Conservation (phyloP, 345 rosid genomes). For the Aquilaria malaccensis region DNA sequence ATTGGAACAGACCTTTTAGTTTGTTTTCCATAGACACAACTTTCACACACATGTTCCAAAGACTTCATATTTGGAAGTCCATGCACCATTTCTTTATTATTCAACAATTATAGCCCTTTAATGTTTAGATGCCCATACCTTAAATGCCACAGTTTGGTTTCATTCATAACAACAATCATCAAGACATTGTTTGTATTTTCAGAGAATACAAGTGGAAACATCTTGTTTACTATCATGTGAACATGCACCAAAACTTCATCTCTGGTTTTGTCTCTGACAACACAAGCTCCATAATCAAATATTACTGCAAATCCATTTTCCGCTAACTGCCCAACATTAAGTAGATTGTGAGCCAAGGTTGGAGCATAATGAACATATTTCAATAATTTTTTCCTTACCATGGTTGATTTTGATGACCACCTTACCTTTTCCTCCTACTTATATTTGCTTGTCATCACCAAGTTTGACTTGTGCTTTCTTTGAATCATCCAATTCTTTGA, state of each 20-base stretch:
- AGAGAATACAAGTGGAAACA: not conserved
- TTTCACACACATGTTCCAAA: not conserved
- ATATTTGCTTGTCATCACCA: not conserved
- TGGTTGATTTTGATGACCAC: not conserved
- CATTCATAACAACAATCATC: no score
- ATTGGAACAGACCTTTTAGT: not conserved
- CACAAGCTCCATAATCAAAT: not conserved
- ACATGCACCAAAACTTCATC: not conserved
- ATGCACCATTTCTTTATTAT: not conserved
- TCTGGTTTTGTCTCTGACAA: not conserved
- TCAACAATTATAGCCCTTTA: not conserved
- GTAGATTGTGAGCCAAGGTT: not conserved
- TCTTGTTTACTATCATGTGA: not conserved
- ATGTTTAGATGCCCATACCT: not conserved
- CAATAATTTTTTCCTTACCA: not conserved
- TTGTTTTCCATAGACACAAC: not conserved
- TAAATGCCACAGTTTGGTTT: no score
- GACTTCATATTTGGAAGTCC: not conserved
- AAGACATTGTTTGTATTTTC: not conserved
- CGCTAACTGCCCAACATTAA: no score
- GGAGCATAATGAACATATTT: not conserved
- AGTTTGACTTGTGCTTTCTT: no score
- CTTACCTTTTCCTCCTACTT: not conserved
- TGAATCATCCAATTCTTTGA: not conserved
- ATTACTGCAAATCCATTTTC: not conserved